These are phyloP conservation scores for Oldenlandia corymbosa DNA, from an alignment of 257 asterid genomes.

Conservation along the genomic window DNA sequence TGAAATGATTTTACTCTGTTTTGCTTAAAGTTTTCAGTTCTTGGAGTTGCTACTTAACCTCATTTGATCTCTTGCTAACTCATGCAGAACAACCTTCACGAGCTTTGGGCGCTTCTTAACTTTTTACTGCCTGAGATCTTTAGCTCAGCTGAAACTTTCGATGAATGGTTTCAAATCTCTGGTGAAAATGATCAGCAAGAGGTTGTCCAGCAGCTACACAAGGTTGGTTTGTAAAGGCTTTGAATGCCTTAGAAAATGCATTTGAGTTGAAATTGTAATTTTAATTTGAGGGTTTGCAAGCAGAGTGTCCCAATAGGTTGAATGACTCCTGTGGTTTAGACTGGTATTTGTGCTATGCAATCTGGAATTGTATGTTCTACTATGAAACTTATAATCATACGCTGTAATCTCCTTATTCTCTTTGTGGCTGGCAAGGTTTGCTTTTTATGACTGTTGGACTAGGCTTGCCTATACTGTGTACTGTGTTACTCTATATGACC, in stretches of 20 bases:
- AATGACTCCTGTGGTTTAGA: background rate
- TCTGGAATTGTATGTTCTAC: background rate
- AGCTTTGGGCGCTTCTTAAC: slow-evolving; percentile 96
- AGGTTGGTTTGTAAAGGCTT: slow-evolving; percentile 37
- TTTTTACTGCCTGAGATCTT: slow-evolving; percentile 97
- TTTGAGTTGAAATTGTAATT: background rate
- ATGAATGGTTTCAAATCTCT: slow-evolving; percentile 99
- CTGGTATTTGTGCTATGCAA: too few relatives aligned
- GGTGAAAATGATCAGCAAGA: slow-evolving; percentile 99
- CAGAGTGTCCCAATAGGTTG: background rate
- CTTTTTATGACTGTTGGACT: too few relatives aligned
- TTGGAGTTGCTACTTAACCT: background rate
- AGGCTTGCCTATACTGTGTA: too few relatives aligned
- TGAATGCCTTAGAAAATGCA: background rate
- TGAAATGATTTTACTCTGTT: background rate
- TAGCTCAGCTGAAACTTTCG: slow-evolving; percentile 98
- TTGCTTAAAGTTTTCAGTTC: background rate
- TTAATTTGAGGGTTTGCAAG: background rate
- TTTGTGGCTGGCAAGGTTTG: background rate
- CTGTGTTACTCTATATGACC: background rate
- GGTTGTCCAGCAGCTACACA: slow-evolving; percentile 99
- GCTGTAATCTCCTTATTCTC: background rate
- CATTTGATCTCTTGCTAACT: background rate
- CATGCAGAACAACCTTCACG: slow-evolving; percentile 97
- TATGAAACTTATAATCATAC: too few relatives aligned